Percentiles rank a stretch among this genome's conserved stretches.
These are phyloP conservation scores for Thalassiosira mediterranea DNA, from an alignment of 352 stramenopile genomes.

Conservation along the genomic window DNA sequence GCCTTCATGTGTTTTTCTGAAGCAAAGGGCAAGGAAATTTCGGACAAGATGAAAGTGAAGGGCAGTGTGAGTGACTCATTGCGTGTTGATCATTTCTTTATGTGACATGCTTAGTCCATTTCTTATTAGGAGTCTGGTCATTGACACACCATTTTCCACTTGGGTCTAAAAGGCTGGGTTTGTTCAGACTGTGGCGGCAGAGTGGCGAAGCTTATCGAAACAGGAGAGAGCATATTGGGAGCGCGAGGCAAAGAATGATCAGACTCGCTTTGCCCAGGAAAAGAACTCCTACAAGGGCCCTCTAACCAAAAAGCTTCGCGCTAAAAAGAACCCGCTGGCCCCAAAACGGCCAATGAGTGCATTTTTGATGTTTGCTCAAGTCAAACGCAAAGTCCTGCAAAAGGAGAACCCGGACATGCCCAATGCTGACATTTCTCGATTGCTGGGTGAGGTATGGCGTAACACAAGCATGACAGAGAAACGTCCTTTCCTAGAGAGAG, in stretches of 20 bases:
- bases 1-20: slow-evolving; percentile 82
- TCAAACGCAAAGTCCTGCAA: slow-evolving; percentile 90
- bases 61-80: slow-evolving; percentile 31
- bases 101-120: too few relatives aligned
- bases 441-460: slow-evolving; percentile 91
- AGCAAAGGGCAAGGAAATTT: slow-evolving; percentile 59
- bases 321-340: slow-evolving; percentile 93
- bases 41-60: slow-evolving; percentile 27
- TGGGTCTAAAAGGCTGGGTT: too few relatives aligned
- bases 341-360: slow-evolving; percentile 93
- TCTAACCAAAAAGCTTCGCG: slow-evolving; percentile 89
- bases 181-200: slow-evolving; percentile 58
- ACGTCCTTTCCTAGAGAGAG: slow-evolving; percentile 90
- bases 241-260: slow-evolving; percentile 90
- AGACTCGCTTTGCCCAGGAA: slow-evolving; percentile 92
- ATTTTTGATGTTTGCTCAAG: slow-evolving; percentile 92
- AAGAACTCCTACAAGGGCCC: slow-evolving; percentile 90
- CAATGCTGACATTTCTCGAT: slow-evolving; percentile 94
- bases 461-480: slow-evolving; percentile 91
- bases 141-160: too few relatives aligned
- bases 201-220: slow-evolving; percentile 61
- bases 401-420: slow-evolving; percentile 92
- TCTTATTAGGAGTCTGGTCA: too few relatives aligned
- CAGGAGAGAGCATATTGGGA: slow-evolving; percentile 92
- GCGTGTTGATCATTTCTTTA: too few relatives aligned